phyloP scores from a whole-genome alignment of 257 asterid species.

The Mitragyna speciosa region DNA sequence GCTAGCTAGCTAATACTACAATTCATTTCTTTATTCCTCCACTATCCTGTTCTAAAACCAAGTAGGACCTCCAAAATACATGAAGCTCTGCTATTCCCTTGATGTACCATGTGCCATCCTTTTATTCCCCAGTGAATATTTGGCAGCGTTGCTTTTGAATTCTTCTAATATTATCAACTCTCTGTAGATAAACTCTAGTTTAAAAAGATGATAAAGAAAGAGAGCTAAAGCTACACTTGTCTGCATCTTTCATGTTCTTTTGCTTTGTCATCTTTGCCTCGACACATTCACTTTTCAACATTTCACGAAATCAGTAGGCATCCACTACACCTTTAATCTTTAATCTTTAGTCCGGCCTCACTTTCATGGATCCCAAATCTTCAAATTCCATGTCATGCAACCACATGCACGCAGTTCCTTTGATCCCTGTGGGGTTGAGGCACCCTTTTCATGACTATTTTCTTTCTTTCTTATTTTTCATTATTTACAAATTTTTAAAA shows the following conservation, averaged over 20 bases:
- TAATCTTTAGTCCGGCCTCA: neutral
- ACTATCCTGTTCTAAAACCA: neutral
- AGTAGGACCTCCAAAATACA: slow-evolving; percentile 6
- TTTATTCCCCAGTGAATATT: slow-evolving; percentile 21
- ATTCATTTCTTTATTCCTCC: neutral
- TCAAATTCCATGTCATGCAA: slow-evolving; percentile 27
- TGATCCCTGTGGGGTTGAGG: slow-evolving; percentile 13
- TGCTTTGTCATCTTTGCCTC: slow-evolving; percentile 29
- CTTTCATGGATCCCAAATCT: slow-evolving; percentile 28
- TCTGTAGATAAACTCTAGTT: slow-evolving; percentile 19
- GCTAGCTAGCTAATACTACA: too few relatives aligned
- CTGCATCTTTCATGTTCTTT: slow-evolving; percentile 19
- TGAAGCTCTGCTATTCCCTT: neutral
- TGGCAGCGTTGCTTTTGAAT: slow-evolving; percentile 15
- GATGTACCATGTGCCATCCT: slow-evolving; percentile 22
- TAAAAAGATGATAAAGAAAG: slow-evolving; percentile 31
- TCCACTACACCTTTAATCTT: slow-evolving; percentile 13
- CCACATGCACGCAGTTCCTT: slow-evolving; percentile 37
- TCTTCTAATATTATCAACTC: neutral
- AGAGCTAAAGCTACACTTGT: slow-evolving; percentile 12
- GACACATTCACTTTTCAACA: slow-evolving; percentile 21
- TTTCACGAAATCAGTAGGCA: slow-evolving; percentile 11
- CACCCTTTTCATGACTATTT: neutral
- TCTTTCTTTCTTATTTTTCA: neutral
- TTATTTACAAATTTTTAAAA: slow-evolving; percentile 1